Evolutionary conservation across 768 basidiomycete species (phyloP), one percentile per base, ranked within the genome.

Genomic region (Mycena galericulata): DNA sequence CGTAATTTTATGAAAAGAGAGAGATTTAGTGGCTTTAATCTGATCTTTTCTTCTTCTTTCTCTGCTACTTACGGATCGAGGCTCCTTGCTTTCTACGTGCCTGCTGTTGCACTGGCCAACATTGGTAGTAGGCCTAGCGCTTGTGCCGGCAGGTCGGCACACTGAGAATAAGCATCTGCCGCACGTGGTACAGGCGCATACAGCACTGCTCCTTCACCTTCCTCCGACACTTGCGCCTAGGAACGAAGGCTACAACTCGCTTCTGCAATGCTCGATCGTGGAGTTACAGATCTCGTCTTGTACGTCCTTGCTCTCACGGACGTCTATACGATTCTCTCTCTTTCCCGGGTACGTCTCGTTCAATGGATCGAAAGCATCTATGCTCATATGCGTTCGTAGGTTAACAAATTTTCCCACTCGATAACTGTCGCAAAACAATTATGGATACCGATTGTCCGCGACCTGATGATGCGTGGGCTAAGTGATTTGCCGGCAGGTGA

Each of bases 241-340:
- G 26, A 56, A 56, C 36, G 55, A 43, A 56, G 38, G 26, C 55
- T 29, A 56, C 55, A 56, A 29, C 55, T 40, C 55, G 55, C 55
- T 24, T 56, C 55, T 56, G 15, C 55, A 56, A 56, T 56, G 55
- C 38, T 56, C 55, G 55, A 56, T 56, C 55, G 55, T 29, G 38
- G 40, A 41, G 12, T 41, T 56, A 56, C 55, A 56, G 55, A 56
- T 56, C 22, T 56, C 55, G 55, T 56, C 55, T 43, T 56, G 55
- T 56, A 40, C 55, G 55, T 56, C 55, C 55, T 56, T 56, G 55
- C 55, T 56, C 26, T 56, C 55, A 56, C 55, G 38, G 55, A 56
- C 22, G 55, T 56, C 55, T 56, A 56, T 56, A 56, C 55, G 40
- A 56, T 56, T 56, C 55, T 56, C 55, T 56, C 55, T 56, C 55